A percentile compares a stretch with the other conserved stretches of the same genome.
Conservation (phyloP, 305 asterid genomes). For the Fraxinus albicans region DNA sequence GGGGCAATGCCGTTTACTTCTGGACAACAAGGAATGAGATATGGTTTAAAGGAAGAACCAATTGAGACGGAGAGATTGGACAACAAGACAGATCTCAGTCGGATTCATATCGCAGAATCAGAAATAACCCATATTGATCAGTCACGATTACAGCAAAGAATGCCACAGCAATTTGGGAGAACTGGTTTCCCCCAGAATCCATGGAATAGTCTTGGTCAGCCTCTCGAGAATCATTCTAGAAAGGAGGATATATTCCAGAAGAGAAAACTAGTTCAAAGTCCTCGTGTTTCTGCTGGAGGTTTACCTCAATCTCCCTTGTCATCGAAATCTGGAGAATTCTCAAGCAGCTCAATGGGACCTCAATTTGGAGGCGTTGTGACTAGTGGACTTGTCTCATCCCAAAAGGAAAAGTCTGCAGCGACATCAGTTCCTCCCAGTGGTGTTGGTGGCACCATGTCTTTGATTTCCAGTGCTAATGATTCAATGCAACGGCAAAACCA, state of each 20-base stretch:
- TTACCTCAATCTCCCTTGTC: slow-evolving; percentile 98
- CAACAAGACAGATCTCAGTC: slow-evolving; percentile 52
- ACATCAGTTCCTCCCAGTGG: slow-evolving; percentile 63
- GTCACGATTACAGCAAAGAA: slow-evolving; percentile 70
- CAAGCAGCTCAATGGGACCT: slow-evolving; percentile 87
- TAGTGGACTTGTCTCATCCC: slow-evolving; percentile 65
- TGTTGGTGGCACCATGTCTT: slow-evolving; percentile 55
- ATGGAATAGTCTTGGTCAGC: slow-evolving; percentile 75
- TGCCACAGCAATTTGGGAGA: slow-evolving; percentile 65
- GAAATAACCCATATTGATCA: slow-evolving; percentile 57
- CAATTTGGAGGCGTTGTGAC: slow-evolving; percentile 76
- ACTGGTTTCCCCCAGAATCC: slow-evolving; percentile 65
- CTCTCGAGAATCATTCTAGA: slow-evolving; percentile 64
- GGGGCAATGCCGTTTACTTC: slow-evolving; percentile 52
- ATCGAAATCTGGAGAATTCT: slow-evolving; percentile 92
- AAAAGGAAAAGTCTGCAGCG: slow-evolving; percentile 76
- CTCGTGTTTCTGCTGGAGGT: slow-evolving; percentile 87
- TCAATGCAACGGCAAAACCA: slow-evolving; percentile 78
- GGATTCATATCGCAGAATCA: slow-evolving; percentile 55
- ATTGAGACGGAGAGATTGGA: slow-evolving; percentile 76
- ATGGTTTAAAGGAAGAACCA: slow-evolving; percentile 88
- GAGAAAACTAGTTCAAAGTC: slow-evolving; percentile 82
- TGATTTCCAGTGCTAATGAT: slow-evolving; percentile 70
- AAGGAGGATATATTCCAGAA: slow-evolving; percentile 80
- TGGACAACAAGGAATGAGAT: slow-evolving; percentile 77